phyloP scores from a whole-genome alignment of 177 flowering plant species.

The Vitis hybrid region DNA sequence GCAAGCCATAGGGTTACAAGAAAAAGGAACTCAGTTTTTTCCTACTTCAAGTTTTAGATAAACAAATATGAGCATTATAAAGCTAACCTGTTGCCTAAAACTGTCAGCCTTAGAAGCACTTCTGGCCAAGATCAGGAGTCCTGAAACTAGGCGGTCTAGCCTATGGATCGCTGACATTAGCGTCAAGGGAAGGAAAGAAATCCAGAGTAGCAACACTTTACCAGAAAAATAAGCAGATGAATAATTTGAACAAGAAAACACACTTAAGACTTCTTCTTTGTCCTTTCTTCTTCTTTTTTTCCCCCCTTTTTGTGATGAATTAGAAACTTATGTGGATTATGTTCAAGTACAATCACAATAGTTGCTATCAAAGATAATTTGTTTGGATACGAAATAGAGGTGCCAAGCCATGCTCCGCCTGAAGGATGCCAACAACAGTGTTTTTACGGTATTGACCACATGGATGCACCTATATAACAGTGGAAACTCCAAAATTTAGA shows the following conservation, averaged over 20 bases:
- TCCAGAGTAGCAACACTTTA: background rate
- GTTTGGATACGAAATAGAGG: conserved; percentile 92
- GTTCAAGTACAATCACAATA: background rate
- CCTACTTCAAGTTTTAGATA: background rate
- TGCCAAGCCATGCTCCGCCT: conserved; percentile 85
- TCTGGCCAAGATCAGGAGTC: conserved; percentile 86
- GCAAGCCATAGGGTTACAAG: too few relatives aligned
- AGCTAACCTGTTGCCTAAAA: conserved; percentile 81
- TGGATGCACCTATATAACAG: conserved; percentile 79
- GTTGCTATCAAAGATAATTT: background rate
- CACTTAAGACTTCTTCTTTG: background rate
- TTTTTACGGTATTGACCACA: conserved; percentile 99
- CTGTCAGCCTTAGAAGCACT: conserved; percentile 77
- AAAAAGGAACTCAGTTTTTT: too few relatives aligned
- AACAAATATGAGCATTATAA: background rate
- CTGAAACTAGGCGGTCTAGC: conserved; percentile 91
- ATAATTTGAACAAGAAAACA: conserved; percentile 1
- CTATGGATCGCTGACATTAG: conserved; percentile 75
- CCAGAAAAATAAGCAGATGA: background rate
- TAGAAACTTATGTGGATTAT: background rate
- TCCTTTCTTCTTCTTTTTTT: background rate
- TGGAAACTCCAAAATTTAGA: conserved; percentile 7
- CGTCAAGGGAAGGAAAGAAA: conserved; percentile 25
- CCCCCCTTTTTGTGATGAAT: background rate
- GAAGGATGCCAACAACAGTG: conserved; percentile 88